Evolutionary conservation across 441 rosid species (phyloP), one percentile per base, ranked within the genome.

Genomic region (California macrophylla): DNA sequence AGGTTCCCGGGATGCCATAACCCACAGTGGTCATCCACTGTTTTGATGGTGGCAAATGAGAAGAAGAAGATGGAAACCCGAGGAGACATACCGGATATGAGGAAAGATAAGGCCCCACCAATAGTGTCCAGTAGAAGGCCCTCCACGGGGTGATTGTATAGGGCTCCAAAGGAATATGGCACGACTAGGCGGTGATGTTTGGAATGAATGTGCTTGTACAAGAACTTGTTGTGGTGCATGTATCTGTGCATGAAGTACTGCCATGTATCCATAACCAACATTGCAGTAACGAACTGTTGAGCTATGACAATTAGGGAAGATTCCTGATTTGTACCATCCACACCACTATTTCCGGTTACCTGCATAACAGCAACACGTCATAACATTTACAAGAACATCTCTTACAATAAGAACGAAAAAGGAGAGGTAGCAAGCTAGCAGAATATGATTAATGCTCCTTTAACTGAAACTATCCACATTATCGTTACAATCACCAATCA

Each of bases 21-120:
- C 45, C 98, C 97, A 8, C 98, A 91, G 76, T 91, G 98, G 75
- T 91, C 97, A 68, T 91, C 97, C 10, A 89, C 96, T 4, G 96
- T 89, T 77, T 93, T 93, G 76, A 93, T 83, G 64, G 97, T 91
- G 61, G 95, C 96, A 3, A 93, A 91, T 36, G 96, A 88, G 86
- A 88, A 93, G 84, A 93, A 93, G 72, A 89, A 86, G 70, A 91
- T 88, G 25, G 98, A 92, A 4, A 88, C 71, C 71, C 95, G 80
- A 21, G 97, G 93, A 66, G 96, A 86, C 98, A 93, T 93, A 63
- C 97, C 95, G 1, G 98, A 89, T 64, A 88, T 72, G 61, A 93
- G 93, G 81, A 91, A 93, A 75, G 98, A 87, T 62, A 93, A 72
- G 36, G 96, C 97, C 36, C 98, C 98, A 0, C 98, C 98, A 34